Base-by-base conservation (phyloP, 129 eudicot species). In the Artemisia annua region DNA sequence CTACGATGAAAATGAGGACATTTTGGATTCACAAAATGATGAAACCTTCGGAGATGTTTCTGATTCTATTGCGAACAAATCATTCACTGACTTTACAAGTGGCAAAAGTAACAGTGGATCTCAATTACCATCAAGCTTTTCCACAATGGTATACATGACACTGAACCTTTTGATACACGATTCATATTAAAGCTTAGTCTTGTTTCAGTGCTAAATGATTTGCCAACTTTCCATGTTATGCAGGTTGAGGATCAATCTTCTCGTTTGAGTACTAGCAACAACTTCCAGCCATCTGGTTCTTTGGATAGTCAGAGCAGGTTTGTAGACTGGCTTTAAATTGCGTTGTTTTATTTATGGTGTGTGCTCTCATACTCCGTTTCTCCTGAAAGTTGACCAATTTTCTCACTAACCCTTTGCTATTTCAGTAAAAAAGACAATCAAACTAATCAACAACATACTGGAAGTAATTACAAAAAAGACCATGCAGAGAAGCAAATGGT, bases 1-100 rank as follows among this genome's bases (percentile, higher is more conserved):
- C 49, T 90, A 73, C 88, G 91, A 83, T 70, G 97, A 86, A 67
- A 76, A 73, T 28, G 99, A 88, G 79, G 90, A 90, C 74, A 52
- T 85, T 51, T 78, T 85, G 71, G 89, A 90, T 83, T 71, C 88
- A 58, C 85, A 72, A 50, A 91, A 95, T 66, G 76, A 53, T 66
- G 91, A 95, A 78, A 95, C 96, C 67, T 95, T 90, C 67, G 93
- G 94, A 74, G 88, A 79, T 81, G 82, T 75, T 70, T 68, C 87
- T 46, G 85, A 64, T 63, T 79, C 86, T 69, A 77, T 63, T 54
- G 55, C 60, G 39, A 75, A 84, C 83, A 91, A 80, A 75, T 80
- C 89, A 24, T 67, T 73, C 48, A 71, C 75, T 59, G 87, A 82
- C 64, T 56, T 74, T 48, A 43, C 60, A 59, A 75, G 83, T 70